Evolutionary conservation across 345 rosid genomes (phyloP).

Genomic region (Euphorbia lathyris): DNA sequence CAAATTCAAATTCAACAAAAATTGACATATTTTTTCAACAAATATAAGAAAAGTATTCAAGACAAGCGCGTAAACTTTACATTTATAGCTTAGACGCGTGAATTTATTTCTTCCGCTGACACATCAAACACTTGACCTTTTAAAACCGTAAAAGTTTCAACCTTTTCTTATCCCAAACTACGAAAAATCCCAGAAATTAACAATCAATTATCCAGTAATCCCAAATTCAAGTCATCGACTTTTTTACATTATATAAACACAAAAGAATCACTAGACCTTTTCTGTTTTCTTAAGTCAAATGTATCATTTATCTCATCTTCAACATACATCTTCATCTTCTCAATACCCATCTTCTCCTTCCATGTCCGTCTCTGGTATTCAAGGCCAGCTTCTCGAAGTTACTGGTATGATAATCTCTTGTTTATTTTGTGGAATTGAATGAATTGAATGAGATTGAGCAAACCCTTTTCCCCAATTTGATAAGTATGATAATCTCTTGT

Average conservation of each 20-base stretch:
- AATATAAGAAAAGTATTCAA: too few relatives aligned
- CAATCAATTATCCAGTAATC: neutral
- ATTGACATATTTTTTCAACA: too few relatives aligned
- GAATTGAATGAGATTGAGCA: neutral
- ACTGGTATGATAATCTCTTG: conserved; percentile 45
- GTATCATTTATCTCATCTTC: neutral
- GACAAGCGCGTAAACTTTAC: neutral
- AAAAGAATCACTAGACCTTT: too few relatives aligned
- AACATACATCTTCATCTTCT: neutral
- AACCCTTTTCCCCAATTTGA: neutral
- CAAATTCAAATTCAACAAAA: too few relatives aligned
- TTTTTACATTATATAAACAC: neutral
- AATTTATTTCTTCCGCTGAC: neutral
- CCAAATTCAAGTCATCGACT: neutral
- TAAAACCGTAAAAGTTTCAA: neutral
- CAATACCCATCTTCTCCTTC: neutral
- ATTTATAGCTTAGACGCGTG: neutral
- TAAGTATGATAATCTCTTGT: neutral
- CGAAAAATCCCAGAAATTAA: neutral
- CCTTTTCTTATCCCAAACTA: neutral
- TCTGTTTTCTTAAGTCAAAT: neutral
- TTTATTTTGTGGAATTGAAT: neutral
- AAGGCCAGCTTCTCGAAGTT: conserved; percentile 74
- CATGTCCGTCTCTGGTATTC: conserved; percentile 50
- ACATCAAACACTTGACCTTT: neutral